Conservation (phyloP, 768 basidiomycete genomes). For the Mycena epipterygia region DNA sequence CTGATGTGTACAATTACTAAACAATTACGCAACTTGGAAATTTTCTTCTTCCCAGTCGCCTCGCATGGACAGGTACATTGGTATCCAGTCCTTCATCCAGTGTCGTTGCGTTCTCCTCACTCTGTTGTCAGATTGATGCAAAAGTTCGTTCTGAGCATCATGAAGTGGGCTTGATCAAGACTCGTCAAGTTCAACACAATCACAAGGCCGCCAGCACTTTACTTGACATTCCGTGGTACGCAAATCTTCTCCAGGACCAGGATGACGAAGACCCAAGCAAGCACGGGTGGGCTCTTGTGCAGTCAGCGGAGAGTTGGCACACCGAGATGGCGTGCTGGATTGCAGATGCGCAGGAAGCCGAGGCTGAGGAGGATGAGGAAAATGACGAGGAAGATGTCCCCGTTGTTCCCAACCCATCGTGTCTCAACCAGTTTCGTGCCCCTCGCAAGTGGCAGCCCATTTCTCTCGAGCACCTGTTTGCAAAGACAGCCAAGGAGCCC, state of each 20-base stretch:
- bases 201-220: constrained; percentile 1
- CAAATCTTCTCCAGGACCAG: constrained; percentile 17
- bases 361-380: neutral
- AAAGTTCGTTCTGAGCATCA: constrained; percentile 7
- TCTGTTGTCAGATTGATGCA: neutral
- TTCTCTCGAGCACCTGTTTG: too few relatives aligned
- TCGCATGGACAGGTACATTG: too few relatives aligned
- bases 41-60: too few relatives aligned
- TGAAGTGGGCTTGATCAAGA: neutral
- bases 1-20: too few relatives aligned
- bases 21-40: too few relatives aligned
- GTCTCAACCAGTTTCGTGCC: neutral
- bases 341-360: too few relatives aligned
- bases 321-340: neutral
- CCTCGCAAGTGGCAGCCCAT: constrained; percentile 12
- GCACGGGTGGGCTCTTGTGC: constrained; percentile 6
- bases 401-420: neutral
- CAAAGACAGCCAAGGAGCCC: neutral
- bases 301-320: constrained; percentile 1
- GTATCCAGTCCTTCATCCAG: too few relatives aligned
- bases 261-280: too few relatives aligned
- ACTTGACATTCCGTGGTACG: constrained; percentile 10
- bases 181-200: neutral
- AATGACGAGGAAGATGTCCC: too few relatives aligned
- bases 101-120: neutral